Evolutionary conservation across 345 rosid genomes (phyloP).

Genomic region (Corchorus olitorius): DNA sequence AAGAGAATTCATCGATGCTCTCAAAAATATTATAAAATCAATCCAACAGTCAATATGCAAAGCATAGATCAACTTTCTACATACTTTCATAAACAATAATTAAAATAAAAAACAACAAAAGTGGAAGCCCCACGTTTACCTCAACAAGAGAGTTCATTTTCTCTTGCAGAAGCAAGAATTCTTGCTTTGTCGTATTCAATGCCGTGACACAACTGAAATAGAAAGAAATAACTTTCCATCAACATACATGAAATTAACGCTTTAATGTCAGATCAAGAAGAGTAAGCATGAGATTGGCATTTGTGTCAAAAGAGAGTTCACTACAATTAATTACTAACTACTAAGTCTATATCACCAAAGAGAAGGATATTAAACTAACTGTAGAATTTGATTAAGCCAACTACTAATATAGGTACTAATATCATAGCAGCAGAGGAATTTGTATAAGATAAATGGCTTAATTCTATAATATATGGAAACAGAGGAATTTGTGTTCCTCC

Average conservation of each 20-base stretch:
- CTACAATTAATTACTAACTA: no score
- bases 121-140: background rate
- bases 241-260: background rate
- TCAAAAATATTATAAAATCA: no score
- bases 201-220: background rate
- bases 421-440: background rate
- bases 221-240: background rate
- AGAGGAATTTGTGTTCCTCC: background rate
- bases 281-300: background rate
- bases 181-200: background rate
- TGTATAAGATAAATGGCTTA: no score
- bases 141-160: background rate
- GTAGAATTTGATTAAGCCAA: background rate
- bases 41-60: no score
- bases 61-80: no score
- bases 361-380: no score
- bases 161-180: no score
- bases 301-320: no score
- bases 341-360: no score
- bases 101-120: background rate
- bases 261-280: background rate
- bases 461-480: background rate
- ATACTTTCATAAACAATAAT: no score
- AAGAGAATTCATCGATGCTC: no score
- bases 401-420: background rate